Evolutionary conservation across 2,329 filamentous ascomycete genomes (phyloP).

Genomic region (Lasiodiplodia sp.): DNA sequence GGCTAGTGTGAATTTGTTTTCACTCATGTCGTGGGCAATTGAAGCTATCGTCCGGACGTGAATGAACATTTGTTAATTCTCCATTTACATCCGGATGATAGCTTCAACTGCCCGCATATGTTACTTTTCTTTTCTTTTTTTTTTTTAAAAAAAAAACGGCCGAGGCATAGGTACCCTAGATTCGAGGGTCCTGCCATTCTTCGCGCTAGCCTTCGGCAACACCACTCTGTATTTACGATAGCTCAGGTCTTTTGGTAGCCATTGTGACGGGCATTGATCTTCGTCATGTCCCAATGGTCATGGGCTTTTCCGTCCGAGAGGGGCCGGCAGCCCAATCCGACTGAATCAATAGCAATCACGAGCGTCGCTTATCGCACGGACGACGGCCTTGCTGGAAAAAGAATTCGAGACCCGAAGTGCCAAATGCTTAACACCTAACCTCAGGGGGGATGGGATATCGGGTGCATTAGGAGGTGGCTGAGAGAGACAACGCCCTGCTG

Average conservation of each 20-base stretch:
- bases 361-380: conserved; percentile 17
- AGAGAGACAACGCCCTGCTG: conserved; percentile 11
- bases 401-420: background rate
- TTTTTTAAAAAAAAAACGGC: too few relatives aligned
- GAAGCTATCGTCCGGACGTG: background rate
- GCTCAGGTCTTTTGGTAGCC: too few relatives aligned
- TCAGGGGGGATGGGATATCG: conserved; percentile 19
- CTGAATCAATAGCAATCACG: conserved; percentile 24
- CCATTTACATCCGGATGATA: too few relatives aligned
- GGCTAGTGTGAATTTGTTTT: too few relatives aligned
- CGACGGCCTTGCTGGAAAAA: conserved; percentile 14
- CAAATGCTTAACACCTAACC: conserved; percentile 13
- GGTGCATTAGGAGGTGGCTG: conserved; percentile 29
- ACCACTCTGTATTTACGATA: too few relatives aligned
- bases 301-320: background rate
- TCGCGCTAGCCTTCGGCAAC: too few relatives aligned
- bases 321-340: background rate
- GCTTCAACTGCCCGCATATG: too few relatives aligned
- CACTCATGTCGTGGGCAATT: too few relatives aligned
- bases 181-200: too few relatives aligned
- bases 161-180: too few relatives aligned
- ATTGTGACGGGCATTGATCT: background rate
- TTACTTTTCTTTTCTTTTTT: too few relatives aligned
- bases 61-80: background rate
- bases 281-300: background rate